phyloP scores from a whole-genome alignment of 2,329 filamentous ascomycete genomes.

The Teratosphaeria destructans region DNA sequence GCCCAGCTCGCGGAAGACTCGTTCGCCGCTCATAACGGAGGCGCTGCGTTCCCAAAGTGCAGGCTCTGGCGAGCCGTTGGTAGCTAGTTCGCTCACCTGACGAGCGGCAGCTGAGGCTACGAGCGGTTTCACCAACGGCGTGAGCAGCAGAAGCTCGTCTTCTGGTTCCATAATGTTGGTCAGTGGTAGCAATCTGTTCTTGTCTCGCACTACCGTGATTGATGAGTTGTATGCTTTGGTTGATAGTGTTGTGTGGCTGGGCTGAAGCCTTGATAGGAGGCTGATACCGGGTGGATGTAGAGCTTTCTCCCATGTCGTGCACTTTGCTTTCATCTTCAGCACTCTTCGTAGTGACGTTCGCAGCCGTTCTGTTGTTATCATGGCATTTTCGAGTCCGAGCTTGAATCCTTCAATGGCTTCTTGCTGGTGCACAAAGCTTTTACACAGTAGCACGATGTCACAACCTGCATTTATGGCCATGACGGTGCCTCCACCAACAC shows the following conservation, averaged over 20 bases:
- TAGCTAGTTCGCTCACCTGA: slow-evolving; percentile 53
- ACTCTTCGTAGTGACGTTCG: slow-evolving; percentile 71
- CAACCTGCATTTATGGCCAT: slow-evolving; percentile 97
- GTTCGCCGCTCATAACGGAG: slow-evolving; percentile 79
- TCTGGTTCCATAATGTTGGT: slow-evolving; percentile 70
- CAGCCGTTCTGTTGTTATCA: slow-evolving; percentile 71
- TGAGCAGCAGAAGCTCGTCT: slow-evolving; percentile 81
- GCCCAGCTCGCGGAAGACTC: slow-evolving; percentile 82
- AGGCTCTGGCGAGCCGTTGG: slow-evolving; percentile 46
- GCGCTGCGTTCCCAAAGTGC: slow-evolving; percentile 46
- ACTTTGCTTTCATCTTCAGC: slow-evolving; percentile 68
- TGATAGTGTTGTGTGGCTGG: slow-evolving; percentile 70
- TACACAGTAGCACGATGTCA: slow-evolving; percentile 79
- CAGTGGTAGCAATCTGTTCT: slow-evolving; percentile 72
- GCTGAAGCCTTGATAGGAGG: slow-evolving; percentile 69
- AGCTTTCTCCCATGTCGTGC: slow-evolving; percentile 83
- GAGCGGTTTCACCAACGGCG: slow-evolving; percentile 82
- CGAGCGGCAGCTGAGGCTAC: slow-evolving; percentile 78
- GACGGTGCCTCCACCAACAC: slow-evolving; percentile 91
- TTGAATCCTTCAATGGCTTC: slow-evolving; percentile 87
- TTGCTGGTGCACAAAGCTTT: slow-evolving; percentile 77
- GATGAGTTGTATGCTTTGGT: slow-evolving; percentile 82
- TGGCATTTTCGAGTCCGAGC: slow-evolving; percentile 79
- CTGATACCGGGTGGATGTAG: slow-evolving; percentile 74
- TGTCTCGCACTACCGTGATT: slow-evolving; percentile 86